Evolutionary conservation across 192 early-diverging fungal species (phyloP).

Genomic region (Coemansia sp.): DNA sequence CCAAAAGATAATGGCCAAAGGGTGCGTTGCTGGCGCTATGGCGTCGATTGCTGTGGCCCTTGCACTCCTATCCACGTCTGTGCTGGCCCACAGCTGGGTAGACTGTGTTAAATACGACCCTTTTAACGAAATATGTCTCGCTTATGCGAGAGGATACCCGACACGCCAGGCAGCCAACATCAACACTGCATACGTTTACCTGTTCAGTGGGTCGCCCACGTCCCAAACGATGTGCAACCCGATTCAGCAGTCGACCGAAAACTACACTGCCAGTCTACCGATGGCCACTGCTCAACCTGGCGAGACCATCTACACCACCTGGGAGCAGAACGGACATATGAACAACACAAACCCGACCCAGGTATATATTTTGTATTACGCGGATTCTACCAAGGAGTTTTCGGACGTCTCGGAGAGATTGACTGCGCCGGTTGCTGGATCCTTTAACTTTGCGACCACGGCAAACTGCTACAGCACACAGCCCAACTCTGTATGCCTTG

Average conservation of each 20-base stretch:
- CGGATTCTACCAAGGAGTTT: constrained; percentile 21
- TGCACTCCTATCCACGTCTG: constrained; percentile 16
- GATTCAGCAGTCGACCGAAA: constrained; percentile 22
- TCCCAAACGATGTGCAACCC: constrained; percentile 56
- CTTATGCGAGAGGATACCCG: constrained; percentile 56
- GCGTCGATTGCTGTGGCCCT: not conserved
- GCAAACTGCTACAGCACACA: constrained; percentile 44
- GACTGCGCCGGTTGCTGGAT: constrained; percentile 32
- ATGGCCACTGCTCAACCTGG: constrained; percentile 55
- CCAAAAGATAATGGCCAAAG: not conserved
- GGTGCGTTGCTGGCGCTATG: not conserved
- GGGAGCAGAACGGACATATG: constrained; percentile 62
- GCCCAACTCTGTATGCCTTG: constrained; percentile 55
- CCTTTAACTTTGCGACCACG: constrained; percentile 55
- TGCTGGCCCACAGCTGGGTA: constrained; percentile 62
- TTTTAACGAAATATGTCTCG: constrained; percentile 38
- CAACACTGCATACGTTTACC: constrained; percentile 58
- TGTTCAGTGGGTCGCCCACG: constrained; percentile 41
- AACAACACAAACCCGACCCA: constrained; percentile 44
- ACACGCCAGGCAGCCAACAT: constrained; percentile 51
- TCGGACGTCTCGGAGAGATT: constrained; percentile 28
- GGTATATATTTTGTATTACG: constrained; percentile 44
- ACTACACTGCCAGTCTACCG: constrained; percentile 44
- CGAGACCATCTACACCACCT: constrained; percentile 53
- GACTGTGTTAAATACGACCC: constrained; percentile 60